Conservation (phyloP, 2,329 filamentous ascomycete genomes). For the Cladosporium sp. region DNA sequence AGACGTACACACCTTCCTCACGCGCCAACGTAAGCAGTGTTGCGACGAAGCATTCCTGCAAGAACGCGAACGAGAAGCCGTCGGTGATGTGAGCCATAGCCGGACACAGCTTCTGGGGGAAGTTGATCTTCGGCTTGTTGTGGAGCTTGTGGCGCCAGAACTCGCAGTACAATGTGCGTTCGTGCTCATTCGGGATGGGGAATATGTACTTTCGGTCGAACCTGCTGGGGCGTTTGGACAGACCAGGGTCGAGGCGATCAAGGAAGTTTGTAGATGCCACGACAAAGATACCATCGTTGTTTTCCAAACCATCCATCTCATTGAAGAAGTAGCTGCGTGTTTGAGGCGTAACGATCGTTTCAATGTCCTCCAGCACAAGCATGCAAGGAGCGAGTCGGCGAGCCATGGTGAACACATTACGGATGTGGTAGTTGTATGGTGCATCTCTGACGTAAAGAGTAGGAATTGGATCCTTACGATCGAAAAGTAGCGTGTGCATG, state of each 20-base stretch:
- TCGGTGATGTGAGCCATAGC: constrained; percentile 62
- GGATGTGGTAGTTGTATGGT: constrained; percentile 45
- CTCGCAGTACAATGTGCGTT: constrained; percentile 60
- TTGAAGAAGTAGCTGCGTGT: constrained; percentile 71
- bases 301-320: constrained; percentile 68
- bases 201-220: constrained; percentile 69
- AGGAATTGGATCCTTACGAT: constrained; percentile 39
- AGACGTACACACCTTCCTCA: constrained; percentile 25
- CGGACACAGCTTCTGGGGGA: constrained; percentile 57
- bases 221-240: constrained; percentile 59
- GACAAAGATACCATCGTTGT: constrained; percentile 70
- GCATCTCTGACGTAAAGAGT: constrained; percentile 44
- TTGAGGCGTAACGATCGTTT: constrained; percentile 62
- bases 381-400: constrained; percentile 65
- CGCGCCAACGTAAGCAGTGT: constrained; percentile 59
- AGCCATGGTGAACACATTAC: constrained; percentile 58
- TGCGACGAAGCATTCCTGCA: constrained; percentile 68
- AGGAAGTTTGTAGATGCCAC: constrained; percentile 47
- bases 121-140: constrained; percentile 58
- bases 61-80: constrained; percentile 67
- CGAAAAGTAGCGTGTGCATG: constrained; percentile 41
- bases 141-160: constrained; percentile 63
- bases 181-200: constrained; percentile 49
- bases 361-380: constrained; percentile 70
- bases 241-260: constrained; percentile 65